These are phyloP conservation scores for Neopestalotiopsis rosae DNA, from an alignment of 2,329 filamentous ascomycete genomes.

Conservation along the genomic window DNA sequence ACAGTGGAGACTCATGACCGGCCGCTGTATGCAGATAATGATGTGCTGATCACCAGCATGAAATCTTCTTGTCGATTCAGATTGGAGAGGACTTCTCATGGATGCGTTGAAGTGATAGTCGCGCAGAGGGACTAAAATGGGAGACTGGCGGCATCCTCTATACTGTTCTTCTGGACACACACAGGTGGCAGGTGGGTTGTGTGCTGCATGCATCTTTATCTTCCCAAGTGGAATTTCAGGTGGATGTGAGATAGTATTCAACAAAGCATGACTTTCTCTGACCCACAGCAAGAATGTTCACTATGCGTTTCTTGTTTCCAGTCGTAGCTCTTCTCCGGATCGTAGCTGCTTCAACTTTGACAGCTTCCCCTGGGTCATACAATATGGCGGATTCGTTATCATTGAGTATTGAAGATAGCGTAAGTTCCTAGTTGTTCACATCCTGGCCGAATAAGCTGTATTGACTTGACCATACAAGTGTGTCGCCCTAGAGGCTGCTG, in stretches of 20 bases:
- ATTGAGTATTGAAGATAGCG: background rate
- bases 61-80: background rate
- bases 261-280: background rate
- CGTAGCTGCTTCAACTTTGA: background rate
- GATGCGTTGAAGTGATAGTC: background rate
- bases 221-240: background rate
- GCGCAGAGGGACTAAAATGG: too few species aligned
- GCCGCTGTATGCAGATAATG: background rate
- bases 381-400: background rate
- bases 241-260: background rate
- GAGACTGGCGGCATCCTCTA: background rate
- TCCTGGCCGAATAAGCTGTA: background rate
- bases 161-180: background rate
- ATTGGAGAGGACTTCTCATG: background rate
- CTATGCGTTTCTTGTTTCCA: background rate
- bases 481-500: background rate
- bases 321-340: background rate
- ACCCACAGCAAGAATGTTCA: background rate
- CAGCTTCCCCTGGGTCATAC: background rate
- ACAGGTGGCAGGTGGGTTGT: background rate
- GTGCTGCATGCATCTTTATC: background rate
- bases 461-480: background rate
- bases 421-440: background rate
- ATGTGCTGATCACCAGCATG: background rate
- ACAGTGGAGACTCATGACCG: background rate